Evolutionary conservation across 2,329 filamentous ascomycete genomes (phyloP).

Genomic region (Fusarium veterinarium): DNA sequence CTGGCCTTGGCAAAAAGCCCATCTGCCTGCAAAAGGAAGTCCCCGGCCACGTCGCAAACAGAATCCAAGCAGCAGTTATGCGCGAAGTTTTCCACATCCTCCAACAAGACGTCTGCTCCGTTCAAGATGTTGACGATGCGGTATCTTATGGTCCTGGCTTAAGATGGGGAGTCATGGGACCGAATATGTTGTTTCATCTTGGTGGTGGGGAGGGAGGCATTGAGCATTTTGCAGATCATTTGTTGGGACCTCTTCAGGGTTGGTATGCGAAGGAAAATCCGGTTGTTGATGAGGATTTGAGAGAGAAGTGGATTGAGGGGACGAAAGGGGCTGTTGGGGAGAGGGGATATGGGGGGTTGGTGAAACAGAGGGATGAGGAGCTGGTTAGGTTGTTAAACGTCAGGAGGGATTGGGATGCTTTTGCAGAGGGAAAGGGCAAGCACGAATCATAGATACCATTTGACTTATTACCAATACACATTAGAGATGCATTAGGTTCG

Average conservation of each 20-base stretch:
- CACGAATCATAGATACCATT: background rate
- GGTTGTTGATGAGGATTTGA: constrained; percentile 16
- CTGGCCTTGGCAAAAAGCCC: constrained; percentile 3
- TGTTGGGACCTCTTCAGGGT: constrained; percentile 5
- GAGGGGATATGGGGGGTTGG: background rate
- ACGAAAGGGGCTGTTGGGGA: background rate
- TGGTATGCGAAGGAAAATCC: constrained; percentile 25
- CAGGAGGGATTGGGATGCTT: constrained; percentile 19
- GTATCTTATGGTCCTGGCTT: constrained; percentile 21
- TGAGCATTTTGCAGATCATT: constrained; percentile 24
- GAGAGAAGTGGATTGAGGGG: constrained; percentile 12
- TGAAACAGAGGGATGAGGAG: constrained; percentile 21
- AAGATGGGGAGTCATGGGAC: constrained; percentile 23
- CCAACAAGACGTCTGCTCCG: constrained; percentile 7
- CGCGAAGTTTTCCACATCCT: constrained; percentile 23
- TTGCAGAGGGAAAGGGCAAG: background rate
- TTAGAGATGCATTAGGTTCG: no score
- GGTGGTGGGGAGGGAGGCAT: constrained; percentile 24
- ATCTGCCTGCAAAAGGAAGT: constrained; percentile 25
- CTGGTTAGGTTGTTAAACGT: constrained; percentile 19
- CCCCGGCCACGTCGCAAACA: constrained; percentile 18
- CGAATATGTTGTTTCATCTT: constrained; percentile 18
- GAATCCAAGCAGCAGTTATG: constrained; percentile 25
- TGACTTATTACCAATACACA: no score
- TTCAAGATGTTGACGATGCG: constrained; percentile 18